phyloP scores from a whole-genome alignment of 352 stramenopile genomes.

The Aphanomyces euteiches region DNA sequence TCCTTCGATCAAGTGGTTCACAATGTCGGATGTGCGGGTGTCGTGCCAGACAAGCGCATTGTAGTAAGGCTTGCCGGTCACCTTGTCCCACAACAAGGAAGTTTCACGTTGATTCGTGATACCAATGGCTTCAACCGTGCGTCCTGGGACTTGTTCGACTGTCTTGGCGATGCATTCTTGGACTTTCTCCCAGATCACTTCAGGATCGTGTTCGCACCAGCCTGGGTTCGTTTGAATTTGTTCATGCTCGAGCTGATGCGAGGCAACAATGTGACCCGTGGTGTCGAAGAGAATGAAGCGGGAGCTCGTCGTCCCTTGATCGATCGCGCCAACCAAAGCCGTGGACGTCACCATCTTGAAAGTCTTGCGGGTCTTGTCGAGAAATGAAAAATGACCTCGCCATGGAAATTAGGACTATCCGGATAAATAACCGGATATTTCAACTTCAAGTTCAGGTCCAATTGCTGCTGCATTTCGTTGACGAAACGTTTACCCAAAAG shows the following conservation, averaged over 20 bases:
- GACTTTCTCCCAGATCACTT: slow-evolving; percentile 92
- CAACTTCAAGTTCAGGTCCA: not conserved
- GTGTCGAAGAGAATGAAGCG: slow-evolving; percentile 95
- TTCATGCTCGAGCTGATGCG: slow-evolving; percentile 94
- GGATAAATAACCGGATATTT: not conserved
- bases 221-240: slow-evolving; percentile 95
- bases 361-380: not conserved
- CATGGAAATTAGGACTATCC: not conserved
- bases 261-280: slow-evolving; percentile 83
- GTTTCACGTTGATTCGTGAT: slow-evolving; percentile 99
- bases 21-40: slow-evolving; percentile 90
- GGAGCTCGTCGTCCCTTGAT: slow-evolving; percentile 96
- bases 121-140: slow-evolving; percentile 88
- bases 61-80: slow-evolving; percentile 94
- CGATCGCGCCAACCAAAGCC: slow-evolving; percentile 82
- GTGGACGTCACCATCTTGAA: not conserved
- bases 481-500: too few relatives aligned
- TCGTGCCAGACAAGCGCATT: slow-evolving; percentile 99
- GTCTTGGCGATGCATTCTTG: slow-evolving; percentile 70
- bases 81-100: slow-evolving; percentile 95
- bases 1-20: slow-evolving; percentile 68
- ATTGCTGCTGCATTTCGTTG: too few relatives aligned
- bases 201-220: slow-evolving; percentile 97
- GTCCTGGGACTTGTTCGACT: slow-evolving; percentile 64
- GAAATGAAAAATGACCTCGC: not conserved